These are phyloP conservation scores for Suillus cothurnatus DNA, from an alignment of 768 basidiomycete genomes.

Conservation along the genomic window DNA sequence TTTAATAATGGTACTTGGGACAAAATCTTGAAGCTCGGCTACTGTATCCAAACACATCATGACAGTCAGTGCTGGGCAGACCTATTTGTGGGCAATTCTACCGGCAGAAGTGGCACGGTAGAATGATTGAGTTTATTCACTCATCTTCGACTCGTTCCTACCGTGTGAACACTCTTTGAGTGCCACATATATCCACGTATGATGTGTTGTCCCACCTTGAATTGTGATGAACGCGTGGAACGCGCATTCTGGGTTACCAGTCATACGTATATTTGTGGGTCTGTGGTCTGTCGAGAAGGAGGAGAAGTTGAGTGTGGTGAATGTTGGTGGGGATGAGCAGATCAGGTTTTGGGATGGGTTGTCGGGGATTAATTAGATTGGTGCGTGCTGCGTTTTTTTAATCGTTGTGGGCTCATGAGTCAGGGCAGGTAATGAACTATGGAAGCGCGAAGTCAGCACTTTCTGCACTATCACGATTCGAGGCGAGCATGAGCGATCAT, in stretches of 20 bases:
- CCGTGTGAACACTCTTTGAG: too few relatives aligned
- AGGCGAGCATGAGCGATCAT: conserved; percentile 89
- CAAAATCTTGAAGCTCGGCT: too few relatives aligned
- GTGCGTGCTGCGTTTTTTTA: conserved; percentile 47
- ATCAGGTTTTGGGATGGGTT: conserved; percentile 90
- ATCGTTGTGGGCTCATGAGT: conserved; percentile 5
- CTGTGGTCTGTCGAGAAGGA: conserved; percentile 71
- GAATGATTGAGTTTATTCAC: too few relatives aligned
- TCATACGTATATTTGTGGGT: conserved; percentile 68
- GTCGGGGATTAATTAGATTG: conserved; percentile 81
- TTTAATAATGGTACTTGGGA: too few relatives aligned
- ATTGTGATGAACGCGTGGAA: conserved; percentile 87
- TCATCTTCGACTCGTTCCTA: too few relatives aligned
- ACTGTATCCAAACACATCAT: too few relatives aligned
- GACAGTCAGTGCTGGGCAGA: too few relatives aligned
- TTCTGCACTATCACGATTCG: conserved; percentile 88
- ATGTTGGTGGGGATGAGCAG: conserved; percentile 72
- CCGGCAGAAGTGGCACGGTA: too few relatives aligned
- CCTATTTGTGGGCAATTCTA: too few relatives aligned
- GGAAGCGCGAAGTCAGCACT: conserved; percentile 72
- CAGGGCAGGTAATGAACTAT: conserved; percentile 69
- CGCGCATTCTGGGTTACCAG: conserved; percentile 71
- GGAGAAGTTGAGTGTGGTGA: conserved; percentile 69
- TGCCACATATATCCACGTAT: conserved; percentile 81
- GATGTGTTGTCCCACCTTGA: conserved; percentile 77